Evolutionary conservation across 192 early-diverging fungal species (phyloP).

Genomic region (Backusella morwellensis): DNA sequence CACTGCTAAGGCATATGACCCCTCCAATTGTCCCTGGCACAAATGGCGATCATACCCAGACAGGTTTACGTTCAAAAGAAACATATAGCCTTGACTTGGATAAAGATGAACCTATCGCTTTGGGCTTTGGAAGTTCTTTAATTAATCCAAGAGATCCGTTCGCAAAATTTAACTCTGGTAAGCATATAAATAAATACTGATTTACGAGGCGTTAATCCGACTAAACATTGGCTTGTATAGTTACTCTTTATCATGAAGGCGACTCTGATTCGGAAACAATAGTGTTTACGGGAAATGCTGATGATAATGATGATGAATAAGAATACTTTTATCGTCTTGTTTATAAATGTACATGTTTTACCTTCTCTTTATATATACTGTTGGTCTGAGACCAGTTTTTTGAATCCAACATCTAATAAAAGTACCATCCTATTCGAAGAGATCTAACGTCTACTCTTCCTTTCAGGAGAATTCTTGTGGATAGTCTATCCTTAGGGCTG

Average conservation of each 20-base stretch:
- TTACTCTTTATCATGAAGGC: constrained; percentile 56
- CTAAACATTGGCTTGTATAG: constrained; percentile 23
- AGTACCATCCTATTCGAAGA: neutral
- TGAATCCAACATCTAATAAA: neutral
- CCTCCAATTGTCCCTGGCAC: constrained; percentile 81
- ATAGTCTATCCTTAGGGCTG: neutral
- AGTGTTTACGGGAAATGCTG: neutral
- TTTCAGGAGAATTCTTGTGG: neutral
- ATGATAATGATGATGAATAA: neutral
- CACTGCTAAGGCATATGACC: constrained; percentile 75
- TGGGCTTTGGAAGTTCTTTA: neutral
- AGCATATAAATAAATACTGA: neutral
- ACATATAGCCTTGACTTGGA: constrained; percentile 68
- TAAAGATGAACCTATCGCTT: constrained; percentile 31
- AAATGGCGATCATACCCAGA: constrained; percentile 11
- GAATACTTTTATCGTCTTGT: neutral
- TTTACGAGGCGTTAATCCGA: neutral
- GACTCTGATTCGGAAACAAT: constrained; percentile 40
- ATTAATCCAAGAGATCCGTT: constrained; percentile 37
- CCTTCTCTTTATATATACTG: neutral
- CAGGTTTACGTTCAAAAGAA: constrained; percentile 47
- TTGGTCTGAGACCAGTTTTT: neutral
- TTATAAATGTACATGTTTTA: constrained; percentile 2
- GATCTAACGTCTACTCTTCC: neutral
- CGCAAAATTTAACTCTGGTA: constrained; percentile 59